Evolutionary conservation across 345 rosid genomes (phyloP).

Genomic region (Murraya paniculata): DNA sequence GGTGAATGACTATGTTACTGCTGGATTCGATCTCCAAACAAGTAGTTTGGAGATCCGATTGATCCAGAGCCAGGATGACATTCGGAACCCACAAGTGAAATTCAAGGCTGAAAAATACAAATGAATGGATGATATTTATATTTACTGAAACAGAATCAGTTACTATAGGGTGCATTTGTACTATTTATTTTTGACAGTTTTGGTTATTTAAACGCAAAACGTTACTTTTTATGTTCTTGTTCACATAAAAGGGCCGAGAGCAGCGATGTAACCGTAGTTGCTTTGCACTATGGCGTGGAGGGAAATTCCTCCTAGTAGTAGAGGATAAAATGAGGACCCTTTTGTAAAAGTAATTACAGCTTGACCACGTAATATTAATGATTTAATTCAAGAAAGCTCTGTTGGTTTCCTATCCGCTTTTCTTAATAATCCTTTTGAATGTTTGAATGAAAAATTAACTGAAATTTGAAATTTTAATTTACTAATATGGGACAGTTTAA

Average conservation of each 20-base stretch:
- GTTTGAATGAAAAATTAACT: no score
- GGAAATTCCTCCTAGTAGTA: not conserved
- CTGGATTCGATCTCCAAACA: slow-evolving; percentile 55
- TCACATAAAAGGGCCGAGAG: not conserved
- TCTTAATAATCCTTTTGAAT: no score
- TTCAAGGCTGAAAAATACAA: slow-evolving; percentile 53
- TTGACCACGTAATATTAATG: no score
- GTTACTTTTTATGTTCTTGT: not conserved
- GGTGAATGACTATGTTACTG: slow-evolving; percentile 55
- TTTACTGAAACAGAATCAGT: not conserved
- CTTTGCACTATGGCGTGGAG: not conserved
- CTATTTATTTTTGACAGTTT: not conserved
- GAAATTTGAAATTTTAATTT: no score
- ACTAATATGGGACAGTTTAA: no score
- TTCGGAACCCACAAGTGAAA: slow-evolving; percentile 63
- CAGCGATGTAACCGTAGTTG: not conserved
- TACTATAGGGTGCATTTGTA: not conserved
- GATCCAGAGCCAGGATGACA: slow-evolving; percentile 91
- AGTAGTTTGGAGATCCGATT: slow-evolving; percentile 93
- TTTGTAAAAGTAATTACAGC: no score
- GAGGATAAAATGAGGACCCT: no score
- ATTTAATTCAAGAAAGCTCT: no score
- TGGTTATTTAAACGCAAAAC: not conserved
- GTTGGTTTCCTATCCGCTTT: no score
- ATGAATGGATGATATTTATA: slow-evolving; percentile 1